phyloP scores from a whole-genome alignment of 2,329 filamentous ascomycete species.

The Pyrenophora seminiperda region DNA sequence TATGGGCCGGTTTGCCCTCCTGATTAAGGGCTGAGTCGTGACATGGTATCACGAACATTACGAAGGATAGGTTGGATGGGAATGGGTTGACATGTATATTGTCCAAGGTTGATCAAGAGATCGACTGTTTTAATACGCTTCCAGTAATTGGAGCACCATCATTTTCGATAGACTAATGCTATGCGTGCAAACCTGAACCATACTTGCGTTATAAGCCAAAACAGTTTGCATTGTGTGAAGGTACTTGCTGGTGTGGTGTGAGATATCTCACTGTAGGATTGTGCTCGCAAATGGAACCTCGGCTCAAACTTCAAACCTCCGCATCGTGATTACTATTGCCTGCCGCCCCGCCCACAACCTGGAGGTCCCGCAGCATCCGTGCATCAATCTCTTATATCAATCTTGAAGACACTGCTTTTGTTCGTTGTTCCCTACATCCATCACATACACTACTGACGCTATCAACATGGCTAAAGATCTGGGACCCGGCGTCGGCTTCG shows the following conservation, averaged over 20 bases:
- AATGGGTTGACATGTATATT: conserved; percentile 18
- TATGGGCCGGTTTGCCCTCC: conserved; percentile 16
- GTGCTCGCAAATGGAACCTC: conserved; percentile 38
- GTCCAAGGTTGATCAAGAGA: conserved; percentile 11
- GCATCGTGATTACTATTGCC: conserved; percentile 28
- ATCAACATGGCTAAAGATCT: conserved; percentile 40
- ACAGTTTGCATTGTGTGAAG: not conserved
- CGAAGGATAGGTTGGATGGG: conserved; percentile 20
- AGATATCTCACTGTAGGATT: not conserved
- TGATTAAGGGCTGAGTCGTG: conserved; percentile 5
- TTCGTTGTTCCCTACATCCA: not conserved
- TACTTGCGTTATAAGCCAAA: not conserved
- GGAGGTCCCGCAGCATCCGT: conserved; percentile 13
- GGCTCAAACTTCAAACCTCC: conserved; percentile 37
- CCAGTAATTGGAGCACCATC: conserved; percentile 6
- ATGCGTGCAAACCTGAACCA: not conserved
- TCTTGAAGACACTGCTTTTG: not conserved
- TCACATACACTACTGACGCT: not conserved
- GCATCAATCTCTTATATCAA: not conserved
- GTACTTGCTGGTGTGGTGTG: conserved; percentile 9
- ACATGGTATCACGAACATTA: conserved; percentile 19
- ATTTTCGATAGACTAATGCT: conserved; percentile 25
- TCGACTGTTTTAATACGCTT: conserved; percentile 19
- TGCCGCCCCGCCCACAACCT: conserved; percentile 35
- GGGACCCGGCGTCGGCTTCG: conserved; percentile 69